Evolutionary conservation across 345 rosid genomes (phyloP).

Genomic region (Diplotaxis tenuifolia): DNA sequence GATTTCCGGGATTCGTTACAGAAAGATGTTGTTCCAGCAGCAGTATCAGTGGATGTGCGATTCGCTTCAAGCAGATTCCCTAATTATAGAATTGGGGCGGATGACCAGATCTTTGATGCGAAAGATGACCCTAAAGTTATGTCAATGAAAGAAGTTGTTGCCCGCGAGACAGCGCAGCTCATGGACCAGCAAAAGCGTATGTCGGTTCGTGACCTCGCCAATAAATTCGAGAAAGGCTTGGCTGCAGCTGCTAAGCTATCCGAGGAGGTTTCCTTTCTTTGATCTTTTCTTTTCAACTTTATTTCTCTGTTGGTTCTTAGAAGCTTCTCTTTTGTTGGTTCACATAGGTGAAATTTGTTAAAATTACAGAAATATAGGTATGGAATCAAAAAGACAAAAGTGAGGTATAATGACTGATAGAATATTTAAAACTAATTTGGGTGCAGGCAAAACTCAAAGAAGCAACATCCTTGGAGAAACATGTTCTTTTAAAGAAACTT

Average conservation of each 20-base stretch:
- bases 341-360: too few relatives aligned
- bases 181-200: slow-evolving; percentile 93
- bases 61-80: slow-evolving; percentile 89
- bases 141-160: slow-evolving; percentile 90
- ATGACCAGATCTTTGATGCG: slow-evolving; percentile 67
- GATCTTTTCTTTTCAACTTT: background rate
- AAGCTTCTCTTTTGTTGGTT: background rate
- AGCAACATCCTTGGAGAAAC: slow-evolving; percentile 94
- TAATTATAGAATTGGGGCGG: slow-evolving; percentile 71
- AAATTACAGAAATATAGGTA: too few relatives aligned
- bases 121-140: slow-evolving; percentile 74
- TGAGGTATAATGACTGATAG: too few relatives aligned
- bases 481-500: slow-evolving; percentile 95
- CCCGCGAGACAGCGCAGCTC: slow-evolving; percentile 80
- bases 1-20: slow-evolving; percentile 66
- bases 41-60: slow-evolving; percentile 79
- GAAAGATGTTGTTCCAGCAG: slow-evolving; percentile 62
- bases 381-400: background rate
- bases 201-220: slow-evolving; percentile 94
- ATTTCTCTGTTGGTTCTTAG: background rate
- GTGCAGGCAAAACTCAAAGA: slow-evolving; percentile 88
- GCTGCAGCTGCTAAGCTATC: slow-evolving; percentile 96
- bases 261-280: slow-evolving; percentile 60
- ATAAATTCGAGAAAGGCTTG: slow-evolving; percentile 89
- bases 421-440: background rate